Conservation (phyloP, 2,329 filamentous ascomycete genomes). For the Bipolaris oryzae region DNA sequence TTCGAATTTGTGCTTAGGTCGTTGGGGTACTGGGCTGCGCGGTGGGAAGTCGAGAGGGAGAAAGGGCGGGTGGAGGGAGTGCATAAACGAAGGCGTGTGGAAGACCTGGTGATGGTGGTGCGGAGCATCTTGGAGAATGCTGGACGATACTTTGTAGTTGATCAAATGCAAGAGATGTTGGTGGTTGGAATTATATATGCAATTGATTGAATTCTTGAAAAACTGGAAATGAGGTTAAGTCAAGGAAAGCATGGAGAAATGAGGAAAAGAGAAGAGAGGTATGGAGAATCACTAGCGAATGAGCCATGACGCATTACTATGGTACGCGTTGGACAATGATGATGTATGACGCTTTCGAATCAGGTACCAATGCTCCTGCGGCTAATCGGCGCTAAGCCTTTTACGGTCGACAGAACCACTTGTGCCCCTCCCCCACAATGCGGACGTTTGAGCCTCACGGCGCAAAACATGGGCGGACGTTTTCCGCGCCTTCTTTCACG, state of each 20-base stretch:
- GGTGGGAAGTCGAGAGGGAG: slow-evolving; percentile 18
- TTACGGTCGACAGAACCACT: neutral
- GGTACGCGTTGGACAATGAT: slow-evolving; percentile 20
- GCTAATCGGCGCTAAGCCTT: slow-evolving; percentile 7
- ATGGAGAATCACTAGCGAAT: slow-evolving; percentile 1
- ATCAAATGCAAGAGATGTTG: neutral
- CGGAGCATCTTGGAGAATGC: slow-evolving; percentile 16
- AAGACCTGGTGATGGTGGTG: slow-evolving; percentile 15
- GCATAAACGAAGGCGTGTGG: slow-evolving; percentile 9
- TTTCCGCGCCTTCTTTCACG: too few species aligned
- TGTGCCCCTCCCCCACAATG: slow-evolving; percentile 24
- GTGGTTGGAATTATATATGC: neutral
- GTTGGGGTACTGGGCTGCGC: slow-evolving; percentile 23
- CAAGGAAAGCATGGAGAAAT: neutral
- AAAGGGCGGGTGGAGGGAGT: slow-evolving; percentile 19
- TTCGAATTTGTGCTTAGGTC: slow-evolving; percentile 27
- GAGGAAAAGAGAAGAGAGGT: neutral
- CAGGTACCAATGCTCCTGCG: slow-evolving; percentile 9
- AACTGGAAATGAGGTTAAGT: neutral
- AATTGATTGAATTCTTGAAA: neutral
- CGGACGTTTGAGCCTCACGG: slow-evolving; percentile 23
- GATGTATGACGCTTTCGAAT: slow-evolving; percentile 31
- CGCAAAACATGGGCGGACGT: neutral
- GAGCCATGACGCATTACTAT: slow-evolving; percentile 23
- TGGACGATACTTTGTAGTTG: neutral